phyloP scores from a whole-genome alignment of 148 eudicot genomes.

The Drosera capensis region DNA sequence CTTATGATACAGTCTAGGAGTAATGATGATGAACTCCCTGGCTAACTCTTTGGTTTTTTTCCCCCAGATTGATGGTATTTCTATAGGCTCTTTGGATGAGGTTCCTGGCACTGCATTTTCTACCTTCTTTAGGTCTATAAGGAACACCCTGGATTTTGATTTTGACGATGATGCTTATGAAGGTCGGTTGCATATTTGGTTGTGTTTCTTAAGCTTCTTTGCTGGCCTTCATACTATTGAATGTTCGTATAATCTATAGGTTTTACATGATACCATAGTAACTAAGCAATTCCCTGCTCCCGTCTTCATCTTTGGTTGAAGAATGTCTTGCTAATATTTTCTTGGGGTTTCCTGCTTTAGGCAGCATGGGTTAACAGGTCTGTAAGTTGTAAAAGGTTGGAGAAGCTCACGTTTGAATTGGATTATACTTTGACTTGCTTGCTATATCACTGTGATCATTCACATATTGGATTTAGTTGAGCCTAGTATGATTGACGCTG shows the following conservation, averaged over 20 bases:
- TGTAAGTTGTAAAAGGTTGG: too few species aligned
- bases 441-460: background rate
- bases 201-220: background rate
- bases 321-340: too few species aligned
- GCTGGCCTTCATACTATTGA: background rate
- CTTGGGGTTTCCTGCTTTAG: too few species aligned
- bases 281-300: too few species aligned
- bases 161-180: slow-evolving; percentile 93
- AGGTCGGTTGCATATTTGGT: slow-evolving; percentile 27
- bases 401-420: too few species aligned
- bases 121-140: slow-evolving; percentile 68
- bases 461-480: slow-evolving; percentile 72
- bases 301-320: too few species aligned
- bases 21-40: background rate
- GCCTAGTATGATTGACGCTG: too few species aligned
- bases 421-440: too few species aligned
- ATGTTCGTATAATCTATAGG: too few species aligned
- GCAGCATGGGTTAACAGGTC: too few species aligned
- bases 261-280: too few species aligned
- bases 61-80: slow-evolving; percentile 62
- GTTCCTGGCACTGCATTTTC: slow-evolving; percentile 53
- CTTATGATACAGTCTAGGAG: background rate
- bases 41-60: background rate
- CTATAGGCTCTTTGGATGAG: slow-evolving; percentile 82
- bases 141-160: slow-evolving; percentile 92